A percentile compares a stretch with the other conserved stretches of the same genome.
Conservation (phyloP, 257 asterid species). For the Penstemon davidsonii region DNA sequence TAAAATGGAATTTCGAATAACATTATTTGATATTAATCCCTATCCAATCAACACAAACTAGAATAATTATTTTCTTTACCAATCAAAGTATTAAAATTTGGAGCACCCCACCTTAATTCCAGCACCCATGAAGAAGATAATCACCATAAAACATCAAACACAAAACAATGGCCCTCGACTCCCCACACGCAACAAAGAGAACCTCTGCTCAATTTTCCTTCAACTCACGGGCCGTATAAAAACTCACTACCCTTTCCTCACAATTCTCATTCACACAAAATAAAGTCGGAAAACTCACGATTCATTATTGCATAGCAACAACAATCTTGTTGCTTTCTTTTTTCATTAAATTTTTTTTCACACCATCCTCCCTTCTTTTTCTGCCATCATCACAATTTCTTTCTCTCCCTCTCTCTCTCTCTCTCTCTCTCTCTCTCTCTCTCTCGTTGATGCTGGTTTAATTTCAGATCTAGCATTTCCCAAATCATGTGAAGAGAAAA, state of each 20-base stretch:
- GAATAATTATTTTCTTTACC: conserved; percentile 12
- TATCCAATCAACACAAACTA: background rate
- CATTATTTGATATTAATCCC: background rate
- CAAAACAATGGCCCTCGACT: background rate
- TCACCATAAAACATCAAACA: conserved; percentile 13
- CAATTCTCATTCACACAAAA: background rate
- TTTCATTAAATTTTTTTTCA: background rate
- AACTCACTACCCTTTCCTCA: background rate
- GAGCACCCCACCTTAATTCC: conserved; percentile 25
- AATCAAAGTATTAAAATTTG: background rate
- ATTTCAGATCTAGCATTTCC: conserved; percentile 20
- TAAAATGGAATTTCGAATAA: background rate
- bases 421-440: conserved; percentile 4
- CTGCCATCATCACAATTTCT: conserved; percentile 20
- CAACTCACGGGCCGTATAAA: too few species aligned
- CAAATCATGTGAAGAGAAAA: conserved; percentile 31
- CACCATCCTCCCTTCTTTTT: background rate
- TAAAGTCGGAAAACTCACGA: too few species aligned
- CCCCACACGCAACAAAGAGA: background rate
- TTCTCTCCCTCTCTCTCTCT: background rate
- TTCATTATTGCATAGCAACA: too few species aligned
- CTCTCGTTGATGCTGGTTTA: conserved; percentile 35
- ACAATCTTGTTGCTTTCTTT: background rate
- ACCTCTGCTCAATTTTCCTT: background rate
- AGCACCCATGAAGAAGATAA: background rate